Conservation (phyloP, 2,329 filamentous ascomycete genomes). For the Rachicladosporium sp. region DNA sequence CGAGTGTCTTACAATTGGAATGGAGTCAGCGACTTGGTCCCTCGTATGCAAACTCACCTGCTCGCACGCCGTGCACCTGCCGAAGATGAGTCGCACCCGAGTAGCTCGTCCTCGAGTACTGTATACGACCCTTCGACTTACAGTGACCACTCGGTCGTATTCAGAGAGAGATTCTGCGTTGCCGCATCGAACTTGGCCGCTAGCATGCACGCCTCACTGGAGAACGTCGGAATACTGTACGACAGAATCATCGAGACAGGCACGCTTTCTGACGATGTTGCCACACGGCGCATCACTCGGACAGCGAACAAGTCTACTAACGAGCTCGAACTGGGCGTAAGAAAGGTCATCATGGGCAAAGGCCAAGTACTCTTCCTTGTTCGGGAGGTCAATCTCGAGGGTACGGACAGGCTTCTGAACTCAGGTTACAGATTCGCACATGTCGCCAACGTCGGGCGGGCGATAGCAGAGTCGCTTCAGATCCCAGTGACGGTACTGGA, state of each 20-base stretch:
- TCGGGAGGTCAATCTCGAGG: conserved; percentile 46
- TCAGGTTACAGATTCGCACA: conserved; percentile 69
- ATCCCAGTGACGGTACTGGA: conserved; percentile 53
- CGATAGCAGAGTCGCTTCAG: conserved; percentile 62
- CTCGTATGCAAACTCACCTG: conserved; percentile 62
- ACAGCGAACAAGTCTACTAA: conserved; percentile 7
- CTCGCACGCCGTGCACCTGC: conserved; percentile 27
- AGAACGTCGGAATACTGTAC: conserved; percentile 24
- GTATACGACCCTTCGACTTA: conserved; percentile 45
- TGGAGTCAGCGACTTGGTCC: conserved; percentile 54
- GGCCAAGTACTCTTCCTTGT: conserved; percentile 75
- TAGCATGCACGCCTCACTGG: conserved; percentile 35
- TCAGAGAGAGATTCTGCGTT: conserved; percentile 73
- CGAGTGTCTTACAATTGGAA: conserved; percentile 68
- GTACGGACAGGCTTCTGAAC: conserved; percentile 53
- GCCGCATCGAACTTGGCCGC: conserved; percentile 63
- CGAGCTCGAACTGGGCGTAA: conserved; percentile 29
- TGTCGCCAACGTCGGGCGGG: conserved; percentile 52
- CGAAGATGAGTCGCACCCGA: conserved; percentile 17
- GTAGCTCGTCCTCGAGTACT: conserved; percentile 19
- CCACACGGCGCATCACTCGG: not conserved
- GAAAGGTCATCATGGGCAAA: conserved; percentile 41
- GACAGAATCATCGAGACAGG: conserved; percentile 26
- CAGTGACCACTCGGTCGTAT: conserved; percentile 60
- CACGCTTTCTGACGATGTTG: conserved; percentile 8